Percentiles rank a stretch among this genome's conserved stretches.
phyloP scores from a whole-genome alignment of 169 alveolate species.

The Ichthyophthirius multifiliis region DNA sequence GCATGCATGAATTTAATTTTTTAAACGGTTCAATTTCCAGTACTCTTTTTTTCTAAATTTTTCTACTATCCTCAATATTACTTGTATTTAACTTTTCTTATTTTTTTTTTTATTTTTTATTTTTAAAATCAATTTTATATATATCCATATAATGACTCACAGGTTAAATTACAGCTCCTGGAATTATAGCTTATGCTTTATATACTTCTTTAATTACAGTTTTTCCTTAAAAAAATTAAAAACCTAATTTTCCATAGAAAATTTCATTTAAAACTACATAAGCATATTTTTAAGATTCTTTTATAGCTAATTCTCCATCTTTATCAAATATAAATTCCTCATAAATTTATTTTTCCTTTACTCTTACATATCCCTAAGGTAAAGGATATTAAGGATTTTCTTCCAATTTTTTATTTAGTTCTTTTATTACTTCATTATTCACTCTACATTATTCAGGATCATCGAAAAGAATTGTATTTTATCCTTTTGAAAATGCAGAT shows the following conservation, averaged over 20 bases:
- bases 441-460: slow-evolving; percentile 52
- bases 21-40: not conserved
- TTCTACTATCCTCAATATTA: not conserved
- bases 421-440: slow-evolving; percentile 37
- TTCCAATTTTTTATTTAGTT: slow-evolving; percentile 51
- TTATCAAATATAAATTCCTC: not conserved
- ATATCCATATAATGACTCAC: not conserved
- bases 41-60: not conserved
- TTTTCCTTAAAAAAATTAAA: slow-evolving; percentile 54
- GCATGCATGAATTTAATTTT: not conserved
- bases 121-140: not conserved
- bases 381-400: slow-evolving; percentile 58
- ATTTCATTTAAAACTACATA: slow-evolving; percentile 40
- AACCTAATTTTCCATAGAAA: slow-evolving; percentile 24
- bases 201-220: slow-evolving; percentile 27
- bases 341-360: not conserved
- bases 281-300: not conserved
- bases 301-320: not conserved
- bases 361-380: slow-evolving; percentile 46
- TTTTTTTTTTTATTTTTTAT: not conserved
- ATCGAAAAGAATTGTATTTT: slow-evolving; percentile 50
- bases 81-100: not conserved
- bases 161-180: slow-evolving; percentile 9
- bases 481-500: slow-evolving; percentile 37
- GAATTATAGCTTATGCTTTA: slow-evolving; percentile 42